These are phyloP conservation scores for Colletotrichum sp. DNA, from an alignment of 2,329 filamentous ascomycete species.

Conservation along the genomic window DNA sequence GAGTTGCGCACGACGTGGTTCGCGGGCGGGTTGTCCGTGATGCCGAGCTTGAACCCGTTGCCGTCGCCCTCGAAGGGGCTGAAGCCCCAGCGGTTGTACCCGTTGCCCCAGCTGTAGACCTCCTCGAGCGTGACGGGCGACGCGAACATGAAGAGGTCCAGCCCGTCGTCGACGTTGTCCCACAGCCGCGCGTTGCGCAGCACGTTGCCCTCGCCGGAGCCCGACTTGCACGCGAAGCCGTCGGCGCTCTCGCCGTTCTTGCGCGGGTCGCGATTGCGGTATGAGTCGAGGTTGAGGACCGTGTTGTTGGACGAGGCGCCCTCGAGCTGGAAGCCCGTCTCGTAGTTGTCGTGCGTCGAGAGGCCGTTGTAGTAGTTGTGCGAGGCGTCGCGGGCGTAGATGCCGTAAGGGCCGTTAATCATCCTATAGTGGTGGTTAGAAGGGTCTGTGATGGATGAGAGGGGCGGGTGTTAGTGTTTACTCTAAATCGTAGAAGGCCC, in stretches of 20 bases:
- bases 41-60: conserved; percentile 51
- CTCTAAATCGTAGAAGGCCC: conserved; percentile 45
- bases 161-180: conserved; percentile 53
- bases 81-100: conserved; percentile 47
- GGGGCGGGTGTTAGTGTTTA: not conserved
- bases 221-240: conserved; percentile 50
- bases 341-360: conserved; percentile 37
- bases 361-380: conserved; percentile 36
- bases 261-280: conserved; percentile 45
- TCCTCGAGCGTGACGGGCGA: conserved; percentile 45
- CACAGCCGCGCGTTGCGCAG: conserved; percentile 47
- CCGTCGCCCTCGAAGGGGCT: conserved; percentile 47
- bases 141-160: conserved; percentile 47
- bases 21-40: conserved; percentile 40
- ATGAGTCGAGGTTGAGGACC: conserved; percentile 44
- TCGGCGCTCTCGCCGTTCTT: conserved; percentile 55
- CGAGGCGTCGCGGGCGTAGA: conserved; percentile 35
- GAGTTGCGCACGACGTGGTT: conserved; percentile 47
- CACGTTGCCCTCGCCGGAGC: conserved; percentile 47
- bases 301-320: conserved; percentile 36
- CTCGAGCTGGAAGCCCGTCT: conserved; percentile 38
- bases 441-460: not conserved
- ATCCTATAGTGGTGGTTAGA: conserved; percentile 16
- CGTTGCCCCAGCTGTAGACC: conserved; percentile 49
- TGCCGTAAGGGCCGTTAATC: conserved; percentile 37